Conservation (phyloP, 441 rosid genomes). For the Populus hybrid region DNA sequence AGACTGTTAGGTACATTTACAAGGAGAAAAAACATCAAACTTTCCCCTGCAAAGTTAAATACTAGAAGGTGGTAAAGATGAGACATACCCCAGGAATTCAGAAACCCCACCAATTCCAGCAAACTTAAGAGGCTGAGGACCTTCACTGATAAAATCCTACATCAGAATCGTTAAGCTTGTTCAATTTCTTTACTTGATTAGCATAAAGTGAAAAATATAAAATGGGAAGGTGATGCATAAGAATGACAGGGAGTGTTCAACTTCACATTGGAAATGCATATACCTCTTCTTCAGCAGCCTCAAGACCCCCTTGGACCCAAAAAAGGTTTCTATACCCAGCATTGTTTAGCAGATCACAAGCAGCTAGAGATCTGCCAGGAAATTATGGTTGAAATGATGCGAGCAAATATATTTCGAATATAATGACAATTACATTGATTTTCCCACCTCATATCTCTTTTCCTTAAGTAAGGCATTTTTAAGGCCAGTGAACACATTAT, state of each 20-base stretch:
- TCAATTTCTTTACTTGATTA: slow-evolving; percentile 2
- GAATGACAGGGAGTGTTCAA: slow-evolving; percentile 10
- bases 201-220: slow-evolving; percentile 8
- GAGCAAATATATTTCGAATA: neutral
- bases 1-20: neutral
- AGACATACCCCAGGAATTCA: slow-evolving; percentile 84
- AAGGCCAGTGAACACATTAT: neutral
- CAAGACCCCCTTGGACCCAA: slow-evolving; percentile 94
- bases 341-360: slow-evolving; percentile 71
- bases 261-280: slow-evolving; percentile 17
- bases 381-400: slow-evolving; percentile 16
- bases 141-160: slow-evolving; percentile 83
- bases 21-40: neutral
- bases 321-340: slow-evolving; percentile 81
- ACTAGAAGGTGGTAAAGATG: slow-evolving; percentile 1
- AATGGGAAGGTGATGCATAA: neutral
- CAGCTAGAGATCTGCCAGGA: slow-evolving; percentile 78
- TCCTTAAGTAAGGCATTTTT: neutral
- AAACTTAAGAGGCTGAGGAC: slow-evolving; percentile 72
- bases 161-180: slow-evolving; percentile 9
- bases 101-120: slow-evolving; percentile 93
- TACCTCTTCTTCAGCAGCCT: slow-evolving; percentile 89
- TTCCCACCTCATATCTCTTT: neutral
- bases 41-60: neutral
- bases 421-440: neutral